phyloP scores from a whole-genome alignment of 352 stramenopile genomes.

The Elongisporangium undulatum region DNA sequence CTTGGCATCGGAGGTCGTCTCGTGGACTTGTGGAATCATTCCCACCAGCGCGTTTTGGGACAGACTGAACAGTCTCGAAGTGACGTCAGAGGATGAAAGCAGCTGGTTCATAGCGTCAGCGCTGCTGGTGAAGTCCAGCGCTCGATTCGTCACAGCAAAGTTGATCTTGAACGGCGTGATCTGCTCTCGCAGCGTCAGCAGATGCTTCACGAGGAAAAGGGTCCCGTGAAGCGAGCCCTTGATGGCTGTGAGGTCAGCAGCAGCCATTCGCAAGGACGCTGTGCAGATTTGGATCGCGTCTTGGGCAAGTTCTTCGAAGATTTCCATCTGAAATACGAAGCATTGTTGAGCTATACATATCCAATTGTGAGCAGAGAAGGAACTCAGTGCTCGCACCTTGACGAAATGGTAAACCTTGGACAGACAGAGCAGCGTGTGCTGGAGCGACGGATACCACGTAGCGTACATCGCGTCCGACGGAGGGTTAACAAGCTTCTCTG shows the following conservation, averaged over 20 bases:
- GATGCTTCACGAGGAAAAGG: conserved; percentile 78
- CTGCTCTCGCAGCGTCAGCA: conserved; percentile 79
- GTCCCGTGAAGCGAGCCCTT: conserved; percentile 58
- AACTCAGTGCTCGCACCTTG: conserved; percentile 45
- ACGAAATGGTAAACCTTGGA: conserved; percentile 85
- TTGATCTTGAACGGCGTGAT: conserved; percentile 86
- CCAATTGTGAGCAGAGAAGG: not conserved
- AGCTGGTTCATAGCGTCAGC: conserved; percentile 70
- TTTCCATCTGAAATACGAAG: conserved; percentile 49
- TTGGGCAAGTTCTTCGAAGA: conserved; percentile 82
- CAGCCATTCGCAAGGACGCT: conserved; percentile 70
- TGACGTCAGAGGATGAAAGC: conserved; percentile 39
- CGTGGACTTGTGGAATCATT: conserved; percentile 73
- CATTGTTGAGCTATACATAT: not conserved
- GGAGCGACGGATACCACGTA: conserved; percentile 79
- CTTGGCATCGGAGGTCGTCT: conserved; percentile 74
- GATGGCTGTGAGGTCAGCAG: conserved; percentile 46
- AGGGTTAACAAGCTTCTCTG: conserved; percentile 47
- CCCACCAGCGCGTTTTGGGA: conserved; percentile 53
- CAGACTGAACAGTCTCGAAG: conserved; percentile 33
- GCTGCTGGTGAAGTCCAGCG: conserved; percentile 73
- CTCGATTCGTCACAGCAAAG: conserved; percentile 65
- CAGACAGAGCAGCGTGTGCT: conserved; percentile 82
- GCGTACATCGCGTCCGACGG: conserved; percentile 50
- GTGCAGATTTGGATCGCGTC: conserved; percentile 82